Evolutionary conservation across 2,329 filamentous ascomycete species (phyloP), one percentile per base, ranked within the genome.

Genomic region (Colletotrichum sp.): DNA sequence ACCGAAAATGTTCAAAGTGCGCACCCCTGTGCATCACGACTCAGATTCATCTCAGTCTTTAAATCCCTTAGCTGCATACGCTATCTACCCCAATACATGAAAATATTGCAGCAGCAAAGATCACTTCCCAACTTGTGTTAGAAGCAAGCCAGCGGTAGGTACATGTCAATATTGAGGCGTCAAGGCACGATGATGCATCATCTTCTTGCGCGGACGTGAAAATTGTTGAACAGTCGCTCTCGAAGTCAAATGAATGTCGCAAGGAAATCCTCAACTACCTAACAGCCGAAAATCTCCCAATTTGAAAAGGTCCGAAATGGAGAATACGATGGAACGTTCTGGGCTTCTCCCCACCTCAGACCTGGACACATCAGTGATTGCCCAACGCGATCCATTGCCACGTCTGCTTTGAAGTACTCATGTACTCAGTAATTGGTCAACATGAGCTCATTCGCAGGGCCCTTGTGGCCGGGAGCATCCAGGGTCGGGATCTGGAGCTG

Each of bases 11-110:
- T 10, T 4, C 36, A 18, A 4, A 49, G 18, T 21, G 0, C 44
- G 13, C 10, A 13, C 44, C 0, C 1, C 0, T 7, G 0, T 52
- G n/a, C n/a, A 52, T 52, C 44, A 5, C n/a, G n/a, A 52, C 44
- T 52, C 44, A 21, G 1, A 21, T 21, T 1, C 10, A 1, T 49
- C 0, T 13, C 10, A 21, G 44, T 12, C 10, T 52, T 52, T 21
- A 0, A 4, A 52, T 52, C n/a, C 0, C n/a, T 8, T 21, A 6
- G 0, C 2, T 13, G 10, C n/a, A 52, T 8, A 0, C 10, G n/a
- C 44, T 18, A 0, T 21, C 44, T 52, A 13, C 0, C n/a, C n/a
- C 16, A 13, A 52, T 52, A n/a, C 0, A 21, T 13, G 44, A 21
- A 0, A 18, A 13, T 21, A 10, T 21, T 21, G n/a, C 10, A 21